phyloP scores from a whole-genome alignment of 1,139 yeast species.

The Kazachstania sp. region DNA sequence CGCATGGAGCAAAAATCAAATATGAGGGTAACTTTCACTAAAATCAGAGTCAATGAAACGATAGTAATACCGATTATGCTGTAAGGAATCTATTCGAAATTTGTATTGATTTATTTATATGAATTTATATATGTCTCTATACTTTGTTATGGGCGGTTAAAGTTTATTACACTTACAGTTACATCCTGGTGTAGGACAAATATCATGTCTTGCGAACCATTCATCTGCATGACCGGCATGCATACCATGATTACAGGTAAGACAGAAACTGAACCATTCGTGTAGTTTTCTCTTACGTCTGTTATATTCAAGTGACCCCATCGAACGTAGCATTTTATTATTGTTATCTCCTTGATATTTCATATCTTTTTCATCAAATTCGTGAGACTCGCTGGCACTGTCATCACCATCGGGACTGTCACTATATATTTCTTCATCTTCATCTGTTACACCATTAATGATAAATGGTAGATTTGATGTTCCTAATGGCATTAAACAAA shows the following conservation, averaged over 20 bases:
- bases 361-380: background rate
- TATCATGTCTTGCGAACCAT: conserved; percentile 81
- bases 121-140: background rate
- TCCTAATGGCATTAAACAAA: conserved; percentile 77
- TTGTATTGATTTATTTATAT: background rate
- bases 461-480: conserved; percentile 40
- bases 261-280: conserved; percentile 82
- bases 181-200: conserved; percentile 95
- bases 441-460: conserved; percentile 21
- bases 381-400: conserved; percentile 5
- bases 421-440: conserved; percentile 7
- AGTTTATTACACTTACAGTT: conserved; percentile 58
- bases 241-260: conserved; percentile 86
- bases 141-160: background rate
- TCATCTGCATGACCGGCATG: conserved; percentile 94
- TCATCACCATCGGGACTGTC: background rate
- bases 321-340: background rate
- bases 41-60: background rate
- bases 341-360: background rate
- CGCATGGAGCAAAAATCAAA: background rate
- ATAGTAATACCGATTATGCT: background rate
- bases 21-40: background rate
- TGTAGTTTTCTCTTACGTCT: conserved; percentile 26
- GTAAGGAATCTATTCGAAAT: background rate
- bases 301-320: background rate